Percentiles rank a stretch among this genome's conserved stretches.
Conservation (phyloP, 176 grass and related monocot genomes). For the Coix lacrymajobi region DNA sequence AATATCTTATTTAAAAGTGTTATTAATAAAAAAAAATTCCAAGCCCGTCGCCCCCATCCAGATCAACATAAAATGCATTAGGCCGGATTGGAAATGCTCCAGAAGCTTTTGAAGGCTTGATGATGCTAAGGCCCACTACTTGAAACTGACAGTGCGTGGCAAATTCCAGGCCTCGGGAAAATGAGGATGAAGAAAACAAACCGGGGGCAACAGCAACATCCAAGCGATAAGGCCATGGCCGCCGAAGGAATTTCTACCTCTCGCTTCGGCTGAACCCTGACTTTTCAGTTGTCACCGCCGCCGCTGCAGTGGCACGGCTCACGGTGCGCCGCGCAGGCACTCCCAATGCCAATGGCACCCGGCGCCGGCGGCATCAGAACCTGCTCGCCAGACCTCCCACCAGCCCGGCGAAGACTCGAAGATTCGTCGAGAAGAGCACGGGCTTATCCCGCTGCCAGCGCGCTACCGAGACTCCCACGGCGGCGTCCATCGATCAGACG, state of each 20-base stretch:
- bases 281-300: constrained; percentile 15
- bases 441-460: background rate
- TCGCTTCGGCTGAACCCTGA: background rate
- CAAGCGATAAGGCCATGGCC: constrained; percentile 26
- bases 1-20: too few relatives aligned
- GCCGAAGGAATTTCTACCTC: background rate
- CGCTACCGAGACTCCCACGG: background rate
- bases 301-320: background rate
- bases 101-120: background rate
- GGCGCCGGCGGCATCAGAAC: background rate
- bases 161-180: background rate
- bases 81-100: background rate
- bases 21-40: too few relatives aligned
- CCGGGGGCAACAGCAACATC: background rate
- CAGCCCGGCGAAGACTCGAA: constrained; percentile 1
- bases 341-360: constrained; percentile 53
- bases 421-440: constrained; percentile 10
- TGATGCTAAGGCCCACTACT: background rate
- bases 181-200: background rate
- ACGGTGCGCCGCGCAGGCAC: background rate
- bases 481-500: background rate
- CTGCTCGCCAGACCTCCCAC: constrained; percentile 6
- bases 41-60: background rate
- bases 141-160: background rate
- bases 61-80: background rate